phyloP scores from a whole-genome alignment of 2,329 filamentous ascomycete genomes.

The Diaporthe aspalathi region DNA sequence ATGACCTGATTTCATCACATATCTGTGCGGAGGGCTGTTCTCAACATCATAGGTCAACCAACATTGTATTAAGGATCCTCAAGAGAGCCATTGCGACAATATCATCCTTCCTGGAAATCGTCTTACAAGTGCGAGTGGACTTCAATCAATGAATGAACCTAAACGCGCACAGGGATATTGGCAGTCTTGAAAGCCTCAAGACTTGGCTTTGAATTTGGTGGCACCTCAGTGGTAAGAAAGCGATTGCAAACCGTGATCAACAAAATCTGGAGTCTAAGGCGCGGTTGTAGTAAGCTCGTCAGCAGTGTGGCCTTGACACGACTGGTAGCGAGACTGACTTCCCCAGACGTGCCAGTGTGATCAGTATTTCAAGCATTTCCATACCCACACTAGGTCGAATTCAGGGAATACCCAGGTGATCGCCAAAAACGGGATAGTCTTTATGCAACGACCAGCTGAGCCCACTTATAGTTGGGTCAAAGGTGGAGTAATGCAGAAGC shows the following conservation, averaged over 20 bases:
- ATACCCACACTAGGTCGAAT: not conserved
- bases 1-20: not conserved
- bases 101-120: not conserved
- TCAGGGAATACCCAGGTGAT: not conserved
- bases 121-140: not conserved
- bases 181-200: not conserved
- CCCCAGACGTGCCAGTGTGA: slow-evolving; percentile 14
- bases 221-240: not conserved
- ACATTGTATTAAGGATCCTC: not conserved
- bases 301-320: not conserved
- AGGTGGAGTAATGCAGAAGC: not conserved
- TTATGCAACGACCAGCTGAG: slow-evolving; percentile 4
- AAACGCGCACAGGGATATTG: not conserved
- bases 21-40: not conserved
- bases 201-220: not conserved
- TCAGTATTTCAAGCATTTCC: too few species aligned
- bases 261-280: not conserved
- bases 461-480: slow-evolving; percentile 21
- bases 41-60: not conserved
- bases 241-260: not conserved
- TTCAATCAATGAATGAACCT: not conserved
- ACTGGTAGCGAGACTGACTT: not conserved
- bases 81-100: not conserved
- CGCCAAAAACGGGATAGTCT: slow-evolving; percentile 16
- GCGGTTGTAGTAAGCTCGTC: too few species aligned